phyloP scores from a whole-genome alignment of 352 stramenopile genomes.

The Phytophthora colocasiae region DNA sequence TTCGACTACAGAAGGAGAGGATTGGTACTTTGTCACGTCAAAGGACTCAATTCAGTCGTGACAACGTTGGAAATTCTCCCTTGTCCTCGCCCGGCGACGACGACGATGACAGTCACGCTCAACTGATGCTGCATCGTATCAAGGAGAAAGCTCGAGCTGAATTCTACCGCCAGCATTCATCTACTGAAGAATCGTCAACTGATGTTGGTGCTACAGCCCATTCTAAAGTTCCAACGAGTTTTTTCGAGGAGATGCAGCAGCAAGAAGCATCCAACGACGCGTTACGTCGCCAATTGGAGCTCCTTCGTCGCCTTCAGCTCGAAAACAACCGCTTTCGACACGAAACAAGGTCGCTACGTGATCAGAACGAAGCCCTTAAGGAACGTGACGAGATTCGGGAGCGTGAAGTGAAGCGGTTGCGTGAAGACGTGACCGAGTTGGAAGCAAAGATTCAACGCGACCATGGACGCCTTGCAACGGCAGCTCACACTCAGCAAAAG shows the following conservation, averaged over 20 bases:
- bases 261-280: slow-evolving; percentile 73
- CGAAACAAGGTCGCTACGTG: slow-evolving; percentile 51
- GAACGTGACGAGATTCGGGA: slow-evolving; percentile 51
- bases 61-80: not conserved
- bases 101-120: slow-evolving; percentile 33
- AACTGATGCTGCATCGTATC: slow-evolving; percentile 39
- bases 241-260: slow-evolving; percentile 48
- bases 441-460: slow-evolving; percentile 43
- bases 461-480: slow-evolving; percentile 38
- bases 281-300: slow-evolving; percentile 69
- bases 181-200: slow-evolving; percentile 3
- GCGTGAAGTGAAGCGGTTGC: slow-evolving; percentile 55
- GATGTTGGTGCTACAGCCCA: slow-evolving; percentile 1
- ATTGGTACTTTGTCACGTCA: slow-evolving; percentile 8
- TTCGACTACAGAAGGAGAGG: slow-evolving; percentile 7
- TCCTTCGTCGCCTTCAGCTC: slow-evolving; percentile 69
- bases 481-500: slow-evolving; percentile 47
- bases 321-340: slow-evolving; percentile 79
- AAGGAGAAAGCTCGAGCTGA: slow-evolving; percentile 48
- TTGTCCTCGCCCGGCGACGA: slow-evolving; percentile 23
- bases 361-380: slow-evolving; percentile 54
- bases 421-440: slow-evolving; percentile 50
- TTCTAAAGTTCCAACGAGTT: slow-evolving; percentile 9
- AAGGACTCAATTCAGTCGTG: slow-evolving; percentile 2
- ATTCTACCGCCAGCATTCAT: slow-evolving; percentile 35